phyloP scores from a whole-genome alignment of 768 basidiomycete genomes.

The Amanita molliuscula region DNA sequence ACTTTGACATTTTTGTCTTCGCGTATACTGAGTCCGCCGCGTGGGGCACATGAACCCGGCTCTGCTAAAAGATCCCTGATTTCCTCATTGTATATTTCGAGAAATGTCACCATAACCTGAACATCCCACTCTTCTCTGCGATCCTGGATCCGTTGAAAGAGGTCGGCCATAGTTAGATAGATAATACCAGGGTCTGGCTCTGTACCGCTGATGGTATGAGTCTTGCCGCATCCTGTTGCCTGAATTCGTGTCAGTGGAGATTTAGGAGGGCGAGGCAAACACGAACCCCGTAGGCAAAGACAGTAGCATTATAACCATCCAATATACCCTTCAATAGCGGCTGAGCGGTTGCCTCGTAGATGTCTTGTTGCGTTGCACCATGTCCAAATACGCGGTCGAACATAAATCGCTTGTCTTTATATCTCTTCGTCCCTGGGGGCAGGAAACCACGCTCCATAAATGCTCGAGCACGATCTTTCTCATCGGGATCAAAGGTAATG shows the following conservation, averaged over 20 bases:
- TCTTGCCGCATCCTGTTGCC: conserved; percentile 99
- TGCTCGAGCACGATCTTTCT: conserved; percentile 69
- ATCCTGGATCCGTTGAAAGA: conserved; percentile 89
- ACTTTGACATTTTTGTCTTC: conserved; percentile 94
- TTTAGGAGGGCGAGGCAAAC: conserved; percentile 5
- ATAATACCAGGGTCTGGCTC: conserved; percentile 86
- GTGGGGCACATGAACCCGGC: conserved; percentile 44
- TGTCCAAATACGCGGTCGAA: conserved; percentile 90
- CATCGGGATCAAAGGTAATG: conserved; percentile 92
- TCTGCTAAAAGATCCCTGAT: conserved; percentile 92
- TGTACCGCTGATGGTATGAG: conserved; percentile 95
- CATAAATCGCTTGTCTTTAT: conserved; percentile 96
- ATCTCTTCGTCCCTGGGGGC: conserved; percentile 82
- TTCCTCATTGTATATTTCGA: conserved; percentile 99
- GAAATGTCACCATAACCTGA: conserved; percentile 87
- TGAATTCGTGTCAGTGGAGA: conserved; percentile 20
- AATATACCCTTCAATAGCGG: conserved; percentile 79
- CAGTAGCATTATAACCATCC: conserved; percentile 94
- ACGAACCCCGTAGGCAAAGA: conserved; percentile 96
- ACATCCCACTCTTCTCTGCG: conserved; percentile 76
- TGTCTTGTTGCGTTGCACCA: conserved; percentile 72
- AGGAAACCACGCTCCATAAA: conserved; percentile 81
- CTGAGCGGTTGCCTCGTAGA: conserved; percentile 79
- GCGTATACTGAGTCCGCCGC: conserved; percentile 85
- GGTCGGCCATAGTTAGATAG: conserved; percentile 93